Evolutionary conservation across 2,329 filamentous ascomycete genomes (phyloP).

Genomic region (Rasamsonia emersonii): DNA sequence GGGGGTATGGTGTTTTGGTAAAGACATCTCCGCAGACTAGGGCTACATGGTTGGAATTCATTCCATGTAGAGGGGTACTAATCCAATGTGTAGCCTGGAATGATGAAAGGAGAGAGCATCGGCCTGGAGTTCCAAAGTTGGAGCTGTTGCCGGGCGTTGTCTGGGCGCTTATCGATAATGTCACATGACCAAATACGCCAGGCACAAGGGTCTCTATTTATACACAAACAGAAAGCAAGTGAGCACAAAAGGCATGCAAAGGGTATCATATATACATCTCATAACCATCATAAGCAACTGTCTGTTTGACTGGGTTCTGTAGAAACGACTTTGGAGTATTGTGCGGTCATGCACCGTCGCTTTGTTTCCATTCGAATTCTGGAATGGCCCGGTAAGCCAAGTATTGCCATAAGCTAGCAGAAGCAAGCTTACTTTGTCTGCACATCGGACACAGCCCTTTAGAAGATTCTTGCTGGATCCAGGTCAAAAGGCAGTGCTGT

Average conservation of each 20-base stretch:
- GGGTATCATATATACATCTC: conserved; percentile 3
- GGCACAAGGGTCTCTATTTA: neutral
- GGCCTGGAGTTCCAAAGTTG: conserved; percentile 1
- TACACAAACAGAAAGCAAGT: neutral
- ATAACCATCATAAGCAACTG: no score
- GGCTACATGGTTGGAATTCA: conserved; percentile 22
- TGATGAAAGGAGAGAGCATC: no score
- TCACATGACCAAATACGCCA: conserved; percentile 5
- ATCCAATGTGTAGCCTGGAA: no score
- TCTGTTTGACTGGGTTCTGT: no score
- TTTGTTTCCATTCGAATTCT: conserved; percentile 49
- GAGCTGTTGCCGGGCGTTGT: conserved; percentile 4
- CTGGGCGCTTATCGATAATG: conserved; percentile 23
- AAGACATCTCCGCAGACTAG: conserved; percentile 24
- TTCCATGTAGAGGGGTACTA: neutral
- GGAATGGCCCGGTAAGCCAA: conserved; percentile 12
- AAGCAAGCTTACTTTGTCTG: conserved; percentile 62
- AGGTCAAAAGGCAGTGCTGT: conserved; percentile 77
- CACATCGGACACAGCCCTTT: conserved; percentile 98
- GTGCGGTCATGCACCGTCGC: conserved; percentile 15
- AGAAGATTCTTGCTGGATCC: conserved; percentile 90
- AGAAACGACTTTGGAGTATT: neutral
- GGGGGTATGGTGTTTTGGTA: conserved; percentile 18
- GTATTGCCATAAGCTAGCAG: neutral
- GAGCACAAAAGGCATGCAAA: neutral